A percentile compares a stretch with the other conserved stretches of the same genome.
These are phyloP conservation scores for Aleurites moluccanus DNA, from an alignment of 441 rosid species.

Conservation along the genomic window DNA sequence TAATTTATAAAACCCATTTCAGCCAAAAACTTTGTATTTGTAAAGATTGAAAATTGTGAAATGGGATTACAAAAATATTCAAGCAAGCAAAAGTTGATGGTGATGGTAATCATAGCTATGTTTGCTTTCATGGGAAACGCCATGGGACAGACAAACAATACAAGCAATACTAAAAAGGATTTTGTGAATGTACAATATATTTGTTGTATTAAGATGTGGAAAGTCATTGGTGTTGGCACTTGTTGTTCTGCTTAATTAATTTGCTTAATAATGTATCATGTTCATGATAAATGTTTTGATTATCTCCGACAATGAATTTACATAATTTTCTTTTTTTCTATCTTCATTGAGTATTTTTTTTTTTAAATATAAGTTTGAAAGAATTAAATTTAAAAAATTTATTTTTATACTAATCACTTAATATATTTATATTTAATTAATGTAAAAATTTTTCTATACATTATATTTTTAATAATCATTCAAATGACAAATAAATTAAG, in stretches of 20 bases:
- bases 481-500: too few species aligned
- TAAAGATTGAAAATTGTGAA: background rate
- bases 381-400: too few species aligned
- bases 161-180: background rate
- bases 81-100: conserved; percentile 1
- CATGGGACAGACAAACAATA: background rate
- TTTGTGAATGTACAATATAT: background rate
- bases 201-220: conserved; percentile 17
- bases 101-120: background rate
- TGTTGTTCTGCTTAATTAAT: conserved; percentile 2
- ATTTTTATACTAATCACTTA: too few species aligned
- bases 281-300: too few species aligned
- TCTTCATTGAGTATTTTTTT: too few species aligned
- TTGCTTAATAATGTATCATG: too few species aligned
- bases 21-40: background rate
- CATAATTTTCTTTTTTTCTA: too few species aligned
- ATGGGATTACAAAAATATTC: conserved; percentile 3
- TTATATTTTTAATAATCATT: too few species aligned
- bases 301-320: too few species aligned
- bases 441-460: too few species aligned
- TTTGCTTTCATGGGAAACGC: conserved; percentile 18
- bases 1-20: background rate
- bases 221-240: conserved; percentile 11
- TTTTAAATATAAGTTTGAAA: too few species aligned
- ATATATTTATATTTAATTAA: too few species aligned